phyloP scores from a whole-genome alignment of 177 flowering plant species.

The Vitis hybrid region DNA sequence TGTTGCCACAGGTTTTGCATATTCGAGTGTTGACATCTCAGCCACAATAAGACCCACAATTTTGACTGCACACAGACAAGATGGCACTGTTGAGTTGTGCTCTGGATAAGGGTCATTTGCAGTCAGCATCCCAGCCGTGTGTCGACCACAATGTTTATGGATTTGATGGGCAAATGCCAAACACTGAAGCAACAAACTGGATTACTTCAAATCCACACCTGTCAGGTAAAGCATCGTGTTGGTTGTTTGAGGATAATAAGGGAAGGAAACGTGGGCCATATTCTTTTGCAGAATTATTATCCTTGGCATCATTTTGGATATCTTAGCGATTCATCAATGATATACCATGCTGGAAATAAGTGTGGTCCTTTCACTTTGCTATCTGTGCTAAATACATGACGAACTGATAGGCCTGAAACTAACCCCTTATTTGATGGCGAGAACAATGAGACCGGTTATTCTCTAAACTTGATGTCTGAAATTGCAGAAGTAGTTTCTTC shows the following conservation, averaged over 20 bases:
- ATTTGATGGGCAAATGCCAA: conserved; percentile 13
- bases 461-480: conserved; percentile 37
- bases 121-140: conserved; percentile 16
- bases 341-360: conserved; percentile 55
- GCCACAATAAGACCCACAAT: conserved; percentile 13
- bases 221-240: conserved; percentile 66
- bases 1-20: conserved; percentile 73
- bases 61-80: conserved; percentile 12
- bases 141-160: conserved; percentile 5
- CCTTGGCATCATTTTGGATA: conserved; percentile 76
- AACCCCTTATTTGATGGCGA: conserved; percentile 10
- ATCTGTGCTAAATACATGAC: conserved; percentile 53
- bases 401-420: conserved; percentile 19
- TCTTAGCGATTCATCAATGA: conserved; percentile 55
- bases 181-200: conserved; percentile 9
- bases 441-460: conserved; percentile 24
- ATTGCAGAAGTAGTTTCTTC: conserved; percentile 66
- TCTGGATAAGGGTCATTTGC: conserved; percentile 10
- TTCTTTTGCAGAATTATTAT: conserved; percentile 62
- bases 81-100: conserved; percentile 9
- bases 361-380: conserved; percentile 45
- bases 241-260: conserved; percentile 66
- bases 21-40: conserved; percentile 22
- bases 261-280: conserved; percentile 81
- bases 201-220: conserved; percentile 7